phyloP scores from a whole-genome alignment of 306 rosid species.

The Ceratonia siliqua region DNA sequence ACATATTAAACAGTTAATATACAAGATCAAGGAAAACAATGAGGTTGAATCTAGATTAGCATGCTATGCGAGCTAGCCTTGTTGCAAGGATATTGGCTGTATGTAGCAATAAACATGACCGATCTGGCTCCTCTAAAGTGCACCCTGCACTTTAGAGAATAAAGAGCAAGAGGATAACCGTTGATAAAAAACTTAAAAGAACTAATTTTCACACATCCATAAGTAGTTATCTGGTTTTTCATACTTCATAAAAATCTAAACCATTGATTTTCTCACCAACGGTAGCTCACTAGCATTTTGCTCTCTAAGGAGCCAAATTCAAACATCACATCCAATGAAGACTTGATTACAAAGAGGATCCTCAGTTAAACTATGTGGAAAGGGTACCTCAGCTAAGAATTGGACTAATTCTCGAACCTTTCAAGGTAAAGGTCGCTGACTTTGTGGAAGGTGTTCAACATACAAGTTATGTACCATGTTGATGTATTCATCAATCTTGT shows the following conservation, averaged over 20 bases:
- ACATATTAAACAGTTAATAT: background rate
- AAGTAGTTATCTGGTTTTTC: too few relatives aligned
- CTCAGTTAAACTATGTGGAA: slow-evolving; percentile 6
- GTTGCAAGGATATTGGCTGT: slow-evolving; percentile 8
- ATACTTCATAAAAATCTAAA: too few relatives aligned
- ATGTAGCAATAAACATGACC: too few relatives aligned
- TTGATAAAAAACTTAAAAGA: background rate
- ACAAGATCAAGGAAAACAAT: slow-evolving; percentile 21
- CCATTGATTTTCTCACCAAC: too few relatives aligned
- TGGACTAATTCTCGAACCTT: background rate
- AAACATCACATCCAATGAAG: background rate
- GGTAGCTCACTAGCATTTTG: too few relatives aligned
- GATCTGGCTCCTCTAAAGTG: too few relatives aligned
- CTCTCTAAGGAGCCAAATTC: too few relatives aligned
- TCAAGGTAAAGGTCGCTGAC: slow-evolving; percentile 49
- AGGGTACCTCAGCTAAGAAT: slow-evolving; percentile 21
- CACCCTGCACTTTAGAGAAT: too few relatives aligned
- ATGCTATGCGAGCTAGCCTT: slow-evolving; percentile 18
- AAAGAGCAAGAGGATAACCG: too few relatives aligned
- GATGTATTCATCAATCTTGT: slow-evolving; percentile 52
- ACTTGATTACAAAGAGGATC: slow-evolving; percentile 5
- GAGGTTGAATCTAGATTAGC: background rate
- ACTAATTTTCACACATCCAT: too few relatives aligned
- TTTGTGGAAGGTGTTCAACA: slow-evolving; percentile 53
- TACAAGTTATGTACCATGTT: slow-evolving; percentile 40